These are phyloP conservation scores for Paraphaeosphaeria minitans DNA, from an alignment of 2,329 filamentous ascomycete species.

Conservation along the genomic window DNA sequence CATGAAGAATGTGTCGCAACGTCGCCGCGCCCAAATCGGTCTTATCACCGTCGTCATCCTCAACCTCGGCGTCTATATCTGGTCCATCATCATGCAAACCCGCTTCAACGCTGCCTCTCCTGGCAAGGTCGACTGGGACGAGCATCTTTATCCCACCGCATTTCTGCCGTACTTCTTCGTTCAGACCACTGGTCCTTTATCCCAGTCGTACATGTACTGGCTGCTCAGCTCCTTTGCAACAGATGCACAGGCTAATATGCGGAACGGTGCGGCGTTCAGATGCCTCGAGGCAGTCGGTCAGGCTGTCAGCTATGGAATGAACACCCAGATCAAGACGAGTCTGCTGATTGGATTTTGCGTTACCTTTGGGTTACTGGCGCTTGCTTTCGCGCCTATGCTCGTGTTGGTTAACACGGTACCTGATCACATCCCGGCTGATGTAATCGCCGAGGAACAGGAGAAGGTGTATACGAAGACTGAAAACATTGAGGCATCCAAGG, in stretches of 20 bases:
- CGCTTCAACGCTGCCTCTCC: slow-evolving; percentile 48
- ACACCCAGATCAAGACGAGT: slow-evolving; percentile 35
- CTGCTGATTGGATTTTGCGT: slow-evolving; percentile 39
- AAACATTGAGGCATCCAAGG: slow-evolving; percentile 13
- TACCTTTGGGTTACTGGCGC: slow-evolving; percentile 39
- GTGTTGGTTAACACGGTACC: slow-evolving; percentile 38
- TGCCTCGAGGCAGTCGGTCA: slow-evolving; percentile 36
- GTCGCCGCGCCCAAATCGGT: slow-evolving; percentile 54
- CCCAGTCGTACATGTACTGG: slow-evolving; percentile 42
- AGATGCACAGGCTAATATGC: slow-evolving; percentile 32
- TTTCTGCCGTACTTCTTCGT: slow-evolving; percentile 58
- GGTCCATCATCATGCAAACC: slow-evolving; percentile 56
- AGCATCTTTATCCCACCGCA: slow-evolving; percentile 48
- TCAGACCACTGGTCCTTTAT: slow-evolving; percentile 48
- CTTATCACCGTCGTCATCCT: slow-evolving; percentile 53
- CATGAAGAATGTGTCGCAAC: slow-evolving; percentile 67
- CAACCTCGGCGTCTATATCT: slow-evolving; percentile 57
- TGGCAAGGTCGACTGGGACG: slow-evolving; percentile 55
- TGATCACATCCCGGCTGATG: slow-evolving; percentile 40
- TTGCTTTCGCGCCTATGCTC: slow-evolving; percentile 40
- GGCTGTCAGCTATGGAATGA: slow-evolving; percentile 38
- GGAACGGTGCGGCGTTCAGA: slow-evolving; percentile 34
- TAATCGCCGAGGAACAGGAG: slow-evolving; percentile 32
- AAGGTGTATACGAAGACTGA: slow-evolving; percentile 23
- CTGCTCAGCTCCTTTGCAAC: slow-evolving; percentile 37